Evolutionary conservation across 768 basidiomycete genomes (phyloP), one percentile per base, ranked within the genome.

Genomic region (Psilocybe tampanensis): DNA sequence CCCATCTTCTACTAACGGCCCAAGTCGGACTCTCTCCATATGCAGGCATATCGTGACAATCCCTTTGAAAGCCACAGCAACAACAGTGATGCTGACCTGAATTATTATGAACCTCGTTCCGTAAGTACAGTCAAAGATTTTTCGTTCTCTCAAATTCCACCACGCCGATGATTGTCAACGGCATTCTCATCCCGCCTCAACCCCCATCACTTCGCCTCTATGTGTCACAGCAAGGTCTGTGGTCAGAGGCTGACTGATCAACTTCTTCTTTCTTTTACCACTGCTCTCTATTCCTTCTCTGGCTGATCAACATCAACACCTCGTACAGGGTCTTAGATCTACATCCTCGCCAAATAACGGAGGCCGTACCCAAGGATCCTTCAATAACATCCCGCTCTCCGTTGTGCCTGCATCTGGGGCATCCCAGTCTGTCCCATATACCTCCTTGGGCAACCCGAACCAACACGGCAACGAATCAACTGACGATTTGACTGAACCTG

Each of bases 31-130:
- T 34, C 23, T 48, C 29, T 48, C 29, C 39, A 49, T 44, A 66
- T 66, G 66, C 60, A 45, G 24, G 49, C 64, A 49, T 65, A 67
- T 54, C 62, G 48, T 17, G 66, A 67, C 53, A 65, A 67, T 54
- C 64, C 66, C 4, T 67, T 64, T 45, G 50, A 63, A 29, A 43
- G 48, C 54, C 39, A 23, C 21, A 54, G 24, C 29, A 56, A 44
- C 19, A 34, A 58, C 3, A 52, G 51, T 9, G 42, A 49, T 33
- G 44, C 50, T 11, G 53, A 63, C 26, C 13, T 58, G 12, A 47
- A 67, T 33, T 61, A 59, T 54, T 63, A 64, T 49, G 60, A 59
- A 26, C 21, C 47, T 48, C 44, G 51, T 41, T 39, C 60, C 22
- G 62, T 66, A 49, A 58, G 65, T 58, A 26, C 42, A 15, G 4